phyloP scores from a whole-genome alignment of 768 basidiomycete genomes.

The Collybiopsis luxurians region DNA sequence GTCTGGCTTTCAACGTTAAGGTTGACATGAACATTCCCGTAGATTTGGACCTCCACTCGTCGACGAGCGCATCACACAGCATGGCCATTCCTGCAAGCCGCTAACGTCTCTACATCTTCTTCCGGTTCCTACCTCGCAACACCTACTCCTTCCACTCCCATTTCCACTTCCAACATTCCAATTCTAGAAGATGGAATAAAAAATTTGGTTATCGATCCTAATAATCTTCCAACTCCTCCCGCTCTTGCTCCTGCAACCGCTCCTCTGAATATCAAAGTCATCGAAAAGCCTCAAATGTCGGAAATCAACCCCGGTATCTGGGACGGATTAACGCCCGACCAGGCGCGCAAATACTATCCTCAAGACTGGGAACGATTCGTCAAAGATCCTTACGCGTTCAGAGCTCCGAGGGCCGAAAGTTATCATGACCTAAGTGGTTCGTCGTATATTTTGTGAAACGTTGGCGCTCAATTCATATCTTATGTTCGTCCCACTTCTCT shows the following conservation, averaged over 20 bases:
- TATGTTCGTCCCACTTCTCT: neutral
- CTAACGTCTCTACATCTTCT: conserved; percentile 18
- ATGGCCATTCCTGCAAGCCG: conserved; percentile 78
- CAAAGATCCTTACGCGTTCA: conserved; percentile 89
- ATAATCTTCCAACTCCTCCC: neutral
- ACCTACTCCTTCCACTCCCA: conserved; percentile 2
- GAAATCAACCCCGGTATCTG: conserved; percentile 98
- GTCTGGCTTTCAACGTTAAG: too few species aligned
- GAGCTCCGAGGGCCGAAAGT: conserved; percentile 92
- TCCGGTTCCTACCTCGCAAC: conserved; percentile 19
- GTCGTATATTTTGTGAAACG: too few species aligned
- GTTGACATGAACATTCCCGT: too few species aligned
- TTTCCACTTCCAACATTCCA: conserved; percentile 9
- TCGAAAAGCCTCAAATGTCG: conserved; percentile 94
- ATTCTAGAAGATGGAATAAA: too few species aligned
- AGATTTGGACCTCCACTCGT: conserved; percentile 98
- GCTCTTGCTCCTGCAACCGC: conserved; percentile 8
- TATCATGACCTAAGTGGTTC: conserved; percentile 92
- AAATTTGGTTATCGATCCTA: too few species aligned
- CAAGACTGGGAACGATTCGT: conserved; percentile 93
- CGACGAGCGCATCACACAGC: conserved; percentile 92
- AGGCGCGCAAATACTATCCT: conserved; percentile 87
- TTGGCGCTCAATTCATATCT: neutral
- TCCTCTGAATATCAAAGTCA: conserved; percentile 67
- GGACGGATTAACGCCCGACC: conserved; percentile 92